Evolutionary conservation across 2,329 filamentous ascomycete species (phyloP).

Genomic region (Xylariaceae sp.): DNA sequence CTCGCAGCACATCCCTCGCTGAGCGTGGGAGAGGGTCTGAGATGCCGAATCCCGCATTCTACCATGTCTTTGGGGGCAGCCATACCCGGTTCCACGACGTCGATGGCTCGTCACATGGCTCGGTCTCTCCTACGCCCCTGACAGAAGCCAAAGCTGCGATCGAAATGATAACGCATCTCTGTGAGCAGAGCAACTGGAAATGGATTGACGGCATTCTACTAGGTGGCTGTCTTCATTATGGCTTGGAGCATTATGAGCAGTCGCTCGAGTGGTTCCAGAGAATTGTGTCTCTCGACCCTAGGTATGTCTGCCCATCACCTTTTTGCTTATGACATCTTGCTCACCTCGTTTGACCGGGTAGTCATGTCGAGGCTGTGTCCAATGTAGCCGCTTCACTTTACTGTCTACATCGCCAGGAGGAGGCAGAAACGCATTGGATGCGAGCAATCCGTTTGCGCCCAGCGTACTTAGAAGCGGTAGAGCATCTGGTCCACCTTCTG

Average conservation of each 20-base stretch:
- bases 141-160: conserved; percentile 64
- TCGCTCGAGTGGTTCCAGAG: conserved; percentile 72
- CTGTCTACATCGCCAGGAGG: conserved; percentile 75
- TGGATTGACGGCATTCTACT: conserved; percentile 94
- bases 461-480: conserved; percentile 89
- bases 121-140: conserved; percentile 39
- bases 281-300: conserved; percentile 54
- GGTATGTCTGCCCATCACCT: conserved; percentile 39
- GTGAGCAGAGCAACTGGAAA: conserved; percentile 75
- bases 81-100: conserved; percentile 17
- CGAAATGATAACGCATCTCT: conserved; percentile 69
- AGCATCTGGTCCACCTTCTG: conserved; percentile 85
- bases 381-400: conserved; percentile 89
- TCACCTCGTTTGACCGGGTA: conserved; percentile 33
- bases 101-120: conserved; percentile 20
- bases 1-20: conserved; percentile 15
- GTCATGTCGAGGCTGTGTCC: conserved; percentile 88
- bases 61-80: conserved; percentile 25
- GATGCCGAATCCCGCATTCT: conserved; percentile 19
- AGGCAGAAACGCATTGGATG: conserved; percentile 84
- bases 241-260: conserved; percentile 77
- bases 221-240: conserved; percentile 88
- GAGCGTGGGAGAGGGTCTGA: conserved; percentile 20
- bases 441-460: conserved; percentile 80
- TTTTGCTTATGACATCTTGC: neutral